Percentiles rank a stretch among this genome's conserved stretches.
phyloP scores from a whole-genome alignment of 768 basidiomycete genomes.

The Tricholoma matsutake region DNA sequence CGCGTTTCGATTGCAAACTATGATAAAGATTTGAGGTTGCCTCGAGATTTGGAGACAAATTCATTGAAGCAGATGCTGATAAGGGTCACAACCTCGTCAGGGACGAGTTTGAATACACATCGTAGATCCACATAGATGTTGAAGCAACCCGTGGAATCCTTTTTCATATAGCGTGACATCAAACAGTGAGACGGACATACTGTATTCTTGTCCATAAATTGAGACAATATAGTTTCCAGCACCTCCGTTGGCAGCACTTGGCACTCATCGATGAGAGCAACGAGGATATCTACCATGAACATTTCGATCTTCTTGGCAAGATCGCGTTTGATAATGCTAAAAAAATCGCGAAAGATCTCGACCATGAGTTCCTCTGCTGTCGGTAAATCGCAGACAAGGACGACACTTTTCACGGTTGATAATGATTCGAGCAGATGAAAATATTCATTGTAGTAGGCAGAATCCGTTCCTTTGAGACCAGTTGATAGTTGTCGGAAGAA shows the following conservation, averaged over 20 bases:
- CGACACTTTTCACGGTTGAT: constrained; percentile 91
- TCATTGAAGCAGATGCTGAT: background rate
- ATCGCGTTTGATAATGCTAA: constrained; percentile 72
- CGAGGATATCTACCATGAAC: constrained; percentile 86
- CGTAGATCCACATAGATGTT: background rate
- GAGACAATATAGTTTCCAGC: constrained; percentile 76
- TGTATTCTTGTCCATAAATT: constrained; percentile 78
- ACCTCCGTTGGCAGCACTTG: constrained; percentile 74
- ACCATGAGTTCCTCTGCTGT: constrained; percentile 80
- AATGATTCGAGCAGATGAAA: constrained; percentile 93
- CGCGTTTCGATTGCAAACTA: background rate
- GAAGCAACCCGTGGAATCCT: background rate
- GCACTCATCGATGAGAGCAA: constrained; percentile 86
- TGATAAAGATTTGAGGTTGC: background rate
- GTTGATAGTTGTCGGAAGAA: constrained; percentile 83
- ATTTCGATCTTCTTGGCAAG: constrained; percentile 78
- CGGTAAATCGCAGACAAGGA: constrained; percentile 89
- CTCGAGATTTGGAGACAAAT: background rate
- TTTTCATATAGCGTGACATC: background rate
- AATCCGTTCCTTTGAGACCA: constrained; percentile 72
- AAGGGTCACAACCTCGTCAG: background rate
- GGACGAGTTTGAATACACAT: background rate
- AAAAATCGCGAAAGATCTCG: constrained; percentile 82
- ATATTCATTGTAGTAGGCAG: constrained; percentile 89
- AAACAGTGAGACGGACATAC: constrained; percentile 38